Percentiles rank a stretch among this genome's conserved stretches.
Conservation (phyloP, 441 rosid species). For the Macaranga tanarius region DNA sequence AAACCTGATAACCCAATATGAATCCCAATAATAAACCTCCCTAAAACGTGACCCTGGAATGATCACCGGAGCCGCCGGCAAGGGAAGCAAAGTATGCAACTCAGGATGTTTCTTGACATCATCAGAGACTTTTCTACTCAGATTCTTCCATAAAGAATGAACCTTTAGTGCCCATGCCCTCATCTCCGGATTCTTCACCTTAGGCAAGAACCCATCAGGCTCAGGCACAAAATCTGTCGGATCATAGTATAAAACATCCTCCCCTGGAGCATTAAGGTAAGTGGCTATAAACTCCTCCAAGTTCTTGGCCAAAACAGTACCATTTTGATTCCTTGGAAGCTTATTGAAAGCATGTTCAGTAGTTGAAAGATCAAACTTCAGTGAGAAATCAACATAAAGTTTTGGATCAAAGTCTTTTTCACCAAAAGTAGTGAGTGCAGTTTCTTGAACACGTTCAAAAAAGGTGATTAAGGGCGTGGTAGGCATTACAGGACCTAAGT, state of each 20-base stretch:
- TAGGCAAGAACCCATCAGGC: slow-evolving; percentile 62
- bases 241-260: slow-evolving; percentile 47
- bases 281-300: slow-evolving; percentile 42
- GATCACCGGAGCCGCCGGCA: slow-evolving; percentile 55
- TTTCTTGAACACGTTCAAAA: slow-evolving; percentile 59
- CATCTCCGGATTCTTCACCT: slow-evolving; percentile 60
- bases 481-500: slow-evolving; percentile 36
- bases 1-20: slow-evolving; percentile 88
- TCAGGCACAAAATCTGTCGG: slow-evolving; percentile 64
- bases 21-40: slow-evolving; percentile 97
- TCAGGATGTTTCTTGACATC: slow-evolving; percentile 53
- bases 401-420: slow-evolving; percentile 56
- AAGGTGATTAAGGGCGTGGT: slow-evolving; percentile 47
- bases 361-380: slow-evolving; percentile 44
- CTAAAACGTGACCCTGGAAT: slow-evolving; percentile 84
- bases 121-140: slow-evolving; percentile 57
- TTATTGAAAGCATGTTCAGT: slow-evolving; percentile 47
- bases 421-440: slow-evolving; percentile 50
- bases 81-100: slow-evolving; percentile 71
- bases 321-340: slow-evolving; percentile 43
- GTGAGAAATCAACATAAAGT: slow-evolving; percentile 60
- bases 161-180: slow-evolving; percentile 79
- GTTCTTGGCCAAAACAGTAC: slow-evolving; percentile 38
- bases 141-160: slow-evolving; percentile 75
- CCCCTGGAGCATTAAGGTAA: slow-evolving; percentile 53